Base-by-base conservation (phyloP, 2,329 filamentous ascomycete species). In the Colletotrichum sp. region DNA sequence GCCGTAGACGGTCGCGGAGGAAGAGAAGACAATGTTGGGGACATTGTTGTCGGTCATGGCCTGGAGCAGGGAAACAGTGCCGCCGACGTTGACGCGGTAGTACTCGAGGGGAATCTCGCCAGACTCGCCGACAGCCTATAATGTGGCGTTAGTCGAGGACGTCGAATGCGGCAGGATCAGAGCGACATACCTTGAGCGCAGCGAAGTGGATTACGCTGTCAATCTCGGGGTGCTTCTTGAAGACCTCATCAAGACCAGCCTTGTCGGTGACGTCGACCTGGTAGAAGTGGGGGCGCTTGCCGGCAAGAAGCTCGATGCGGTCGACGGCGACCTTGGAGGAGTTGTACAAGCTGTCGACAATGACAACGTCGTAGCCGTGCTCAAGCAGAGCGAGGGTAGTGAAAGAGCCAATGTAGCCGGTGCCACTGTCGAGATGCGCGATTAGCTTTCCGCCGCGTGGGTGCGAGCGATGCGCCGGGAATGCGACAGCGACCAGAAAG, bases 151-250 rank as follows among this genome's bases (percentile, higher is more conserved):
- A 75, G 70, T 65, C 24, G 2, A 18, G 13, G 2, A 12, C 6
- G 6, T 32, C 32, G 5, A 1, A 26, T 26, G 18, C 24, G 24
- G 68, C 10, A 28, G 4, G 15, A 6, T 6, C 30, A 30, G 18
- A 30, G 48, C n/a, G 10, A 81, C 87, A 81, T 86, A 94, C 95
- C 94, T 99, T 99, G 80, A 99, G 91, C 28, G 97, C 97, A 78
- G 97, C 98, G 84, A 99, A 99, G 90, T 99, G 97, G 82, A 99
- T 99, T 79, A 99, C 97, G 84, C 95, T 98, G 90, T 98, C 96
- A 83, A 99, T 98, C 82, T 95, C 94, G 68, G 96, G 95, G 87
- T 99, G 94, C 83, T 94, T 94, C 78, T 92, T 89, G 84, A 99
- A 98, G 81, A 99, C 94, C 81, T 93, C 93, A 84, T 98, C 95